Percentiles rank a stretch among this genome's conserved stretches.
These are phyloP conservation scores for Euptelea pleiosperma DNA, from an alignment of 164 flowering plant species.

Conservation along the genomic window DNA sequence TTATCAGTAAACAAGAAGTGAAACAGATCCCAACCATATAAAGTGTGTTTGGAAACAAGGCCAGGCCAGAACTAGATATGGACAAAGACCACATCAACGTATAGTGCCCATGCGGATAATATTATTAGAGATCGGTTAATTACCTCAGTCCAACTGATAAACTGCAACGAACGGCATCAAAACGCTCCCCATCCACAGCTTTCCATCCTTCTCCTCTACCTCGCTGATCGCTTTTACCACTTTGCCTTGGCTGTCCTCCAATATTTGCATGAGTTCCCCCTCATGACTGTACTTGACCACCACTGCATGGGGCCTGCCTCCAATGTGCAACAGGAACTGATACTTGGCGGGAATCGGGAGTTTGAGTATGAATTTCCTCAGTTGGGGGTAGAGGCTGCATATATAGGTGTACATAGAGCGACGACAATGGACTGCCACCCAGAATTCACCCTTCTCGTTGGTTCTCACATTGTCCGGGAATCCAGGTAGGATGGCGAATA, in stretches of 20 bases:
- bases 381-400: conserved; percentile 37
- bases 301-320: conserved; percentile 41
- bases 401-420: conserved; percentile 35
- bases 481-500: conserved; percentile 20
- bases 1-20: too few species aligned
- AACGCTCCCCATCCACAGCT: conserved; percentile 93
- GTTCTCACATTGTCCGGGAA: conserved; percentile 47
- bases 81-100: too few species aligned
- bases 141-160: conserved; percentile 36
- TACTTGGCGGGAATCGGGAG: conserved; percentile 58
- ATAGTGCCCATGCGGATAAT: too few species aligned
- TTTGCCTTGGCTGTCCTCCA: conserved; percentile 83
- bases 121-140: too few species aligned
- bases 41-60: too few species aligned
- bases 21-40: too few species aligned
- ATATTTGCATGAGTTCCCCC: conserved; percentile 60
- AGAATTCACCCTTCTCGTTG: conserved; percentile 78
- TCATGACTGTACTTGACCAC: conserved; percentile 43
- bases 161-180: conserved; percentile 80
- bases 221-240: conserved; percentile 86
- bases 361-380: conserved; percentile 53
- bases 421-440: conserved; percentile 83
- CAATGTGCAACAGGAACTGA: conserved; percentile 49
- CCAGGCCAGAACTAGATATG: too few species aligned
- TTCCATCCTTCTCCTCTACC: conserved; percentile 86